These are phyloP conservation scores for Garcia nutans DNA, from an alignment of 345 rosid species.

Conservation along the genomic window DNA sequence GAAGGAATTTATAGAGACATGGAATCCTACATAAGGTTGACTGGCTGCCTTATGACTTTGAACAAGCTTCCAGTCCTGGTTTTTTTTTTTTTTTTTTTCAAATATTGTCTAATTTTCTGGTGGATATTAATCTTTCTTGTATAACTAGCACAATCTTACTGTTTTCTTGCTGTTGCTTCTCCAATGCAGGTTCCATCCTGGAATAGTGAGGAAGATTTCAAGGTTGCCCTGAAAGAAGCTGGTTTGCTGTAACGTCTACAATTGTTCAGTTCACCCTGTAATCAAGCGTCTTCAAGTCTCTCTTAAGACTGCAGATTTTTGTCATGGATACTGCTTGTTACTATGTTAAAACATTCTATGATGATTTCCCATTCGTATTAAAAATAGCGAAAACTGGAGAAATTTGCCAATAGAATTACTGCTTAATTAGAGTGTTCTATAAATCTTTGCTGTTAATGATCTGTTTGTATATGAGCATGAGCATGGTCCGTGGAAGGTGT, in stretches of 20 bases:
- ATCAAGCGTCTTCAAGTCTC: background rate
- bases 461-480: no score
- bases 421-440: background rate
- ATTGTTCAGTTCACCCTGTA: background rate
- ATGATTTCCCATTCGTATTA: background rate
- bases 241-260: conserved; percentile 37
- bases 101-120: background rate
- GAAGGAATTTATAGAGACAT: no score
- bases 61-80: no score
- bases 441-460: background rate
- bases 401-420: background rate
- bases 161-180: background rate
- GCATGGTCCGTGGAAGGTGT: no score
- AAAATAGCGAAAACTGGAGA: background rate
- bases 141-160: background rate
- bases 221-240: conserved; percentile 46
- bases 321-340: background rate
- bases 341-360: background rate
- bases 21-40: no score
- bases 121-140: background rate
- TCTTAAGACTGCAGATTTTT: background rate
- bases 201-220: conserved; percentile 49
- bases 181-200: conserved; percentile 44
- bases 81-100: no score
- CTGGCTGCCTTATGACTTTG: no score